Conservation (phyloP, 805 yeast genomes). For the Monosporozyma yasuniensis region DNA sequence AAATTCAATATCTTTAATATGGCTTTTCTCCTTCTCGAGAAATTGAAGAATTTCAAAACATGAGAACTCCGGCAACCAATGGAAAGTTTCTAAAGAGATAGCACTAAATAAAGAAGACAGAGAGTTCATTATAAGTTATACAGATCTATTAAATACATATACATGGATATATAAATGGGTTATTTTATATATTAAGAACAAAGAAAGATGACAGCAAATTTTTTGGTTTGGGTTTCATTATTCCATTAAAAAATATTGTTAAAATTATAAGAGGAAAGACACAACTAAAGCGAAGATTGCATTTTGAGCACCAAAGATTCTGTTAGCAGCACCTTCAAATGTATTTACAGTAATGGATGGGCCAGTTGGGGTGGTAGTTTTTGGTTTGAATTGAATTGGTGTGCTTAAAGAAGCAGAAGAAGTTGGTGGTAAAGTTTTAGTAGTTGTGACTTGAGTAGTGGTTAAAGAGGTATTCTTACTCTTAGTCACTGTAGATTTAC, state of each 20-base stretch:
- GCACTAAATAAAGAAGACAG: background rate
- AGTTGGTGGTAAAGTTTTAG: background rate
- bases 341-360: background rate
- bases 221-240: background rate
- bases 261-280: background rate
- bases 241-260: background rate
- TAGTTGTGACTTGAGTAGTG: background rate
- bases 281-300: background rate
- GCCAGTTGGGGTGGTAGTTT: background rate
- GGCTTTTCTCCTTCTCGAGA: background rate
- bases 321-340: conserved; percentile 7
- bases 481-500: background rate
- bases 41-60: background rate
- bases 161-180: background rate
- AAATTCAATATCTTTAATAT: background rate
- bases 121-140: background rate
- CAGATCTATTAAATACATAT: background rate
- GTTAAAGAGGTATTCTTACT: background rate
- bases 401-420: background rate
- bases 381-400: background rate
- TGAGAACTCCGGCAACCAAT: background rate
- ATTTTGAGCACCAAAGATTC: background rate
- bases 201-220: background rate
- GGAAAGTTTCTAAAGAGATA: background rate
- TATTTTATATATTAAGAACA: background rate